Base-by-base conservation (phyloP, 2,329 filamentous ascomycete species). In the Blumeriella jaapii region DNA sequence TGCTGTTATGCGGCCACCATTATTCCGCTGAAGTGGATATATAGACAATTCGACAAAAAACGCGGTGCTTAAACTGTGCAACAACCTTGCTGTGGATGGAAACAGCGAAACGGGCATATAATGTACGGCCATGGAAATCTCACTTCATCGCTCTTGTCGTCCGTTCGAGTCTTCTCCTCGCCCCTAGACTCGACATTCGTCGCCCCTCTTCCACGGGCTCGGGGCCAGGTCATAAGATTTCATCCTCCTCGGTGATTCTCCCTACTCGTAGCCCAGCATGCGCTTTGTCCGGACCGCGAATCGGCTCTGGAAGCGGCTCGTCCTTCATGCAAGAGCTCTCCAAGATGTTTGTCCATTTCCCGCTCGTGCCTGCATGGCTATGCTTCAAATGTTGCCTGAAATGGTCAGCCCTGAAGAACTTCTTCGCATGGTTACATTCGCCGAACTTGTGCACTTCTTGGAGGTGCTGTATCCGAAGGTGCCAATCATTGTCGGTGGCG, bases 371-470 rank as follows among this genome's bases (percentile, higher is more conserved):
- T 23, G 83, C 84, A 61, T 96, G 91, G 57, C 86, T 95, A 59
- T 98, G 91, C 66, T 96, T 98, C 39, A 98, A 67, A 61, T 98
- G 91, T 60, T 98, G 91, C 40, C 91, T 78, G 67, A 98, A 98
- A 58, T 98, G 91, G 59, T 98, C 91, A 20, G 91, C 91, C 23
- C 91, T 75, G 64, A 82, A 98, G 59, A 98, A 98, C 59, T 96
- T 96, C 67, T 98, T 98, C 48, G 82, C 82, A 53, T 91, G 86
- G 59, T 98, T 98, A 70, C 91, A 98, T 62, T 96, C 91, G 44
- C 86, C 77, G 57, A 94, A 98, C 57, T 98, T 98, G 65, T 98
- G 91, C 45, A 86, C 74, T 50, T 83, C 79, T 54, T 86, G 87
- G 35, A 98, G 64, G 62, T 98, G 91, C 38, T 82, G 79, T 35